These are phyloP conservation scores for Lithospermum erythrorhizon DNA, from an alignment of 257 asterid genomes.

Conservation along the genomic window DNA sequence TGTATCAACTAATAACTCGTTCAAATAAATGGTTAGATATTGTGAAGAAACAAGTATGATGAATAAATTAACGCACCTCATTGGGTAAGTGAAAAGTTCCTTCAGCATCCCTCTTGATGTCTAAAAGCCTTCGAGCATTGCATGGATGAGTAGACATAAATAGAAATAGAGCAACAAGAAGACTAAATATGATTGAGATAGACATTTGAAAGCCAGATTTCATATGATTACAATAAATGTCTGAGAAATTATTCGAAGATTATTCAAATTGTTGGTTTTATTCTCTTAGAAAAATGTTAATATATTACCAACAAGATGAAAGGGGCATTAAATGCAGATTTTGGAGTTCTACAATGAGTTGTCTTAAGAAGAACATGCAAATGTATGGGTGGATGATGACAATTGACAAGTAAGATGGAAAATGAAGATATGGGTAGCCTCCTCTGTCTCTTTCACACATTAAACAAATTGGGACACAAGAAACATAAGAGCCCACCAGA, in stretches of 20 bases:
- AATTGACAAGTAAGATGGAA: background rate
- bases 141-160: background rate
- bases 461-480: slow-evolving; percentile 16
- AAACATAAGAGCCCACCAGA: slow-evolving; percentile 15
- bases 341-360: no score
- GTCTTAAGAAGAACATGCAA: no score
- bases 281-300: no score
- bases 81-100: no score
- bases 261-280: no score
- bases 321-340: no score
- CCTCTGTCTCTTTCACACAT: background rate
- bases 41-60: no score
- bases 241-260: background rate
- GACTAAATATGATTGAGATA: background rate
- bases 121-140: background rate
- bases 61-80: background rate
- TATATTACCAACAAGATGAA: no score
- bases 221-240: background rate
- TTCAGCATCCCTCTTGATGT: background rate
- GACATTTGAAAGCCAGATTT: background rate
- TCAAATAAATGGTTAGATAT: no score
- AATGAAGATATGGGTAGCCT: background rate
- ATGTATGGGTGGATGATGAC: no score
- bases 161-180: background rate
- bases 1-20: no score